Percentiles rank a stretch among this genome's conserved stretches.
Evolutionary conservation across 805 yeast species (phyloP).

Genomic region (Candida dajiaensis): DNA sequence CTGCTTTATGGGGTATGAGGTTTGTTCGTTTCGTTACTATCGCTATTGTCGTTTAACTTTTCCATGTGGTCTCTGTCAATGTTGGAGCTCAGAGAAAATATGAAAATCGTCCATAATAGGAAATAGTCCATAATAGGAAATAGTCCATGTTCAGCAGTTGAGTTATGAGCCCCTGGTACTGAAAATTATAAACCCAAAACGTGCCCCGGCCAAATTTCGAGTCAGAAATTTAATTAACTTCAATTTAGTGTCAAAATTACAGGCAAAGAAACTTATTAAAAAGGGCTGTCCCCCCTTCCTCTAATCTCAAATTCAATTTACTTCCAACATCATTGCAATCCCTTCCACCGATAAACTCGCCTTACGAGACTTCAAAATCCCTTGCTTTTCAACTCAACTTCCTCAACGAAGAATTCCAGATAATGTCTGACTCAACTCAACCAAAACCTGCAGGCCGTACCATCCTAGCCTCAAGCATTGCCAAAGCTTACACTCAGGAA

Average conservation of each 20-base stretch:
- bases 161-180: background rate
- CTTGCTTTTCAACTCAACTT: background rate
- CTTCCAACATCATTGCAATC: too few relatives aligned
- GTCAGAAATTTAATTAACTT: background rate
- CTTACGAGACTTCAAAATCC: background rate
- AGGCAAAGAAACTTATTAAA: background rate
- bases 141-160: background rate
- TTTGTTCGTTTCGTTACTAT: background rate
- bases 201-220: background rate
- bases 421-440: constrained; percentile 21
- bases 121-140: background rate
- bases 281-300: background rate
- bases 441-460: constrained; percentile 56
- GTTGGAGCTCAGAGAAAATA: background rate
- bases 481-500: constrained; percentile 76
- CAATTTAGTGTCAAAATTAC: background rate
- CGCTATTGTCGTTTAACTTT: background rate
- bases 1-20: background rate
- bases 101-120: background rate
- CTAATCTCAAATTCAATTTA: background rate
- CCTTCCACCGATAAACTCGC: too few relatives aligned
- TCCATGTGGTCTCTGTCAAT: background rate
- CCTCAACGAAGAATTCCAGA: background rate
- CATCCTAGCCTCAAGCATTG: constrained; percentile 80
- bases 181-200: too few relatives aligned